Base-by-base conservation (phyloP, 345 rosid species). In the Citrus inodora region DNA sequence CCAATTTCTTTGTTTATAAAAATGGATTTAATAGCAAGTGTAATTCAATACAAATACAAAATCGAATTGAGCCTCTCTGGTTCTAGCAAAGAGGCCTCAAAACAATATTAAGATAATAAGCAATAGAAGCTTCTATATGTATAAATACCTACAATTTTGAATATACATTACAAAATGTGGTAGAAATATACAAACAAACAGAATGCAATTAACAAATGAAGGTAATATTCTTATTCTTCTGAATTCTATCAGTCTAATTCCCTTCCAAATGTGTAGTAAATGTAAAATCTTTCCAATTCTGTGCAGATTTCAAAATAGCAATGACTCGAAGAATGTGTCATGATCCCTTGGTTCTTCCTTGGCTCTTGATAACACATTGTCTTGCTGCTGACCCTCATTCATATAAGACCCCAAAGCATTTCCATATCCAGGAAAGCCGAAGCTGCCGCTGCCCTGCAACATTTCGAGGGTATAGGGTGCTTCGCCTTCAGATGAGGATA, bases 261-360 rank as follows among this genome's bases (percentile, higher is more conserved):
- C 79, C 65, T 60, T 63, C 46, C 14, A 17, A 24, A 14, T 16
- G 7, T 53, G 17, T 1, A 17, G 22, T 53, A 17, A 17, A 0
- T 53, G 13, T 40, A 32, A 30, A 51, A 2, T n/a, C 65, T 22
- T 65, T 13, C 13, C 9, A 56, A 30, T 8, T 10, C 71, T 56
- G 11, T 21, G 56, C 67, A 70, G 10, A 16, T 67, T 77, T 87
- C 82, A 83, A 79, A 82, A 87, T 1, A 86, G 86, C 69, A 88
- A 67, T 0, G 92, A 85, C 14, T 89, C 94, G 4, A 89, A 48
- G 76, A 90, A 90, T 71, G 76, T 9, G 22, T 92, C 94, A 28
- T 35, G 70, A 0, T 89, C 97, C 61, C 88, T 87, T 24, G 89
- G 87, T 59, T 92, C 96, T 38, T 90, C 91, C 75, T 90, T 90